Conservation (phyloP, 2,329 filamentous ascomycete genomes). For the Camillea tinctor region DNA sequence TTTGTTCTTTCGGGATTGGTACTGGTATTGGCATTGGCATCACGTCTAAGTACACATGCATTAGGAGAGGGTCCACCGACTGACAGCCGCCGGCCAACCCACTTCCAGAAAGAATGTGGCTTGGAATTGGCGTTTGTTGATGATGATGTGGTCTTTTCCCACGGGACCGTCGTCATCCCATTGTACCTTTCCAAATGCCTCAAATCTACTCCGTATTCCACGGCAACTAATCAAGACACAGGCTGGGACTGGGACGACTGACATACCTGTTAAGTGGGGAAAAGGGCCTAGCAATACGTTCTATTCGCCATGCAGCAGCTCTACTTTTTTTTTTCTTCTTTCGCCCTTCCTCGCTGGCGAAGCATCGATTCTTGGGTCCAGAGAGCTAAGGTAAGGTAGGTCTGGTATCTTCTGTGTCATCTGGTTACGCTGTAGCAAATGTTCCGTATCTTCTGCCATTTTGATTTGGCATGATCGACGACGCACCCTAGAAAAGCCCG, state of each 20-base stretch:
- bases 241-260: background rate
- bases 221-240: background rate
- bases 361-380: background rate
- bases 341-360: background rate
- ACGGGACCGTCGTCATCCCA: background rate
- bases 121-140: slow-evolving; percentile 13
- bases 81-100: background rate
- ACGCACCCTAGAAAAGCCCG: background rate
- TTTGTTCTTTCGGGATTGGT: background rate
- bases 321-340: background rate
- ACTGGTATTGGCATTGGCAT: too few relatives aligned
- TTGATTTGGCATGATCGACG: background rate
- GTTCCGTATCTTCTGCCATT: background rate
- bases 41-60: background rate
- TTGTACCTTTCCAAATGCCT: background rate
- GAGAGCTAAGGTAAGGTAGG: background rate
- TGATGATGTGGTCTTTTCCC: slow-evolving; percentile 17
- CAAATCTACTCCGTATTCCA: background rate
- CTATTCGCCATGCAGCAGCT: background rate
- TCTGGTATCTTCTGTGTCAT: too few relatives aligned
- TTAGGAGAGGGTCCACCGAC: background rate
- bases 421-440: too few relatives aligned
- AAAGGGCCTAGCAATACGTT: too few relatives aligned
- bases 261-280: too few relatives aligned
- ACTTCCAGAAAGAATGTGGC: slow-evolving; percentile 12